phyloP scores from a whole-genome alignment of 306 rosid genomes.

The Cyclanthera cordifolia region DNA sequence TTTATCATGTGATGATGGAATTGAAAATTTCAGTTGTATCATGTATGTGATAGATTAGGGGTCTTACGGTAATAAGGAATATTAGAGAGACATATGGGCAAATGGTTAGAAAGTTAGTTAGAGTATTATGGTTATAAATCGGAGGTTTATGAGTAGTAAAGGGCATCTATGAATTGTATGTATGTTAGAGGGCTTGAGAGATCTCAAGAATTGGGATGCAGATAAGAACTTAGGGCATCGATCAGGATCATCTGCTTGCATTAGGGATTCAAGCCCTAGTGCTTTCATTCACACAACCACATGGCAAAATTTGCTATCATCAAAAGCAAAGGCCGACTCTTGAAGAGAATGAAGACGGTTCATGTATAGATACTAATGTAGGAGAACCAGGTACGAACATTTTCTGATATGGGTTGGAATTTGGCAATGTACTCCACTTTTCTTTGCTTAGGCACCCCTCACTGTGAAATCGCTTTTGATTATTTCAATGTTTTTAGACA shows the following conservation, averaged over 20 bases:
- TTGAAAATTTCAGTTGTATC: constrained; percentile 14
- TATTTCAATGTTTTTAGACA: not conserved
- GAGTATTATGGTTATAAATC: no score
- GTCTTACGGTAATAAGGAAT: no score
- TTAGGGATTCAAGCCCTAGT: constrained; percentile 61
- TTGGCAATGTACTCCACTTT: not conserved
- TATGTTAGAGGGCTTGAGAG: no score
- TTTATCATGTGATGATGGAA: no score
- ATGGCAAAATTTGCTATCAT: constrained; percentile 49
- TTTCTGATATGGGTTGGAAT: not conserved
- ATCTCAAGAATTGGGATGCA: no score
- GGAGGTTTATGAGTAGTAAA: no score
- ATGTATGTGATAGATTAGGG: no score
- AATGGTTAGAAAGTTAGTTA: no score
- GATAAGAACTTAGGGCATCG: constrained; percentile 45
- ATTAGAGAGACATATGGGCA: no score
- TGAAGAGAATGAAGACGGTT: not conserved
- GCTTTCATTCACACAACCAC: constrained; percentile 72
- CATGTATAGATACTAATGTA: not conserved
- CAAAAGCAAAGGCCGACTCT: constrained; percentile 72
- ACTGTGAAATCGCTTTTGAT: not conserved
- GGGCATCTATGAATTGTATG: no score
- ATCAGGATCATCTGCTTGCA: constrained; percentile 32
- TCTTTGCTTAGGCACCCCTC: not conserved
- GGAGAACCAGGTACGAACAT: not conserved